These are phyloP conservation scores for Sonneratia caseolaris DNA, from an alignment of 345 rosid species.

Conservation along the genomic window DNA sequence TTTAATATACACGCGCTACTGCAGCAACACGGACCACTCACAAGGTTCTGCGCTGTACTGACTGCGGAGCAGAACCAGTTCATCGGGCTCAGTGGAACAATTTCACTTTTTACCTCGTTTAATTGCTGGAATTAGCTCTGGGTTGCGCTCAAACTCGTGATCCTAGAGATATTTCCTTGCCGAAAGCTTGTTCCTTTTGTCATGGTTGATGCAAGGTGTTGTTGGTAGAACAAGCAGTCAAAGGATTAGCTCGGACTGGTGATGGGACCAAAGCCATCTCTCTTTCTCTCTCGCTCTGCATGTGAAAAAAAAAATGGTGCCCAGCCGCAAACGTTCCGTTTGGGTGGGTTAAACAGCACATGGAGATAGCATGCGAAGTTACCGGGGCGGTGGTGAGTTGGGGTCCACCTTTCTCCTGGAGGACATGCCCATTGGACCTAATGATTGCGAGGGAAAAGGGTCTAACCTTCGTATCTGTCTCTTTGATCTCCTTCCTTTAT, in stretches of 20 bases:
- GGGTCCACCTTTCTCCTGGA: constrained; percentile 8
- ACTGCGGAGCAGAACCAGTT: too few species aligned
- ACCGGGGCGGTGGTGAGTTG: not conserved
- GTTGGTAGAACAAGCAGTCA: constrained; percentile 17
- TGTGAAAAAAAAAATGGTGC: not conserved
- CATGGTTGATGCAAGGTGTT: not conserved
- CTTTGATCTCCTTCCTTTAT: not conserved
- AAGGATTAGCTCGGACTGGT: constrained; percentile 20
- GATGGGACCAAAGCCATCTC: constrained; percentile 20
- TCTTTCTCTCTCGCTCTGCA: too few species aligned
- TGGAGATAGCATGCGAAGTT: not conserved
- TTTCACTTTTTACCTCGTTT: too few species aligned
- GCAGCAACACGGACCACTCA: too few species aligned
- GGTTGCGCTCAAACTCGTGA: not conserved
- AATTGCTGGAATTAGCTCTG: too few species aligned
- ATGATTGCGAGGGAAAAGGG: constrained; percentile 4
- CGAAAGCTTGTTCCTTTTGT: not conserved
- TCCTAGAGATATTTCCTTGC: too few species aligned
- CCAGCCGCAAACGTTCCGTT: not conserved
- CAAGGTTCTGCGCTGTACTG: too few species aligned
- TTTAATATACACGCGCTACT: too few species aligned
- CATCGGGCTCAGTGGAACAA: too few species aligned
- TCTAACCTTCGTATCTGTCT: not conserved
- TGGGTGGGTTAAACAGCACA: constrained; percentile 25
- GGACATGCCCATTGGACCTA: not conserved